Evolutionary conservation across 345 rosid species (phyloP), one percentile per base, ranked within the genome.

Genomic region (Excoecaria agallocha): DNA sequence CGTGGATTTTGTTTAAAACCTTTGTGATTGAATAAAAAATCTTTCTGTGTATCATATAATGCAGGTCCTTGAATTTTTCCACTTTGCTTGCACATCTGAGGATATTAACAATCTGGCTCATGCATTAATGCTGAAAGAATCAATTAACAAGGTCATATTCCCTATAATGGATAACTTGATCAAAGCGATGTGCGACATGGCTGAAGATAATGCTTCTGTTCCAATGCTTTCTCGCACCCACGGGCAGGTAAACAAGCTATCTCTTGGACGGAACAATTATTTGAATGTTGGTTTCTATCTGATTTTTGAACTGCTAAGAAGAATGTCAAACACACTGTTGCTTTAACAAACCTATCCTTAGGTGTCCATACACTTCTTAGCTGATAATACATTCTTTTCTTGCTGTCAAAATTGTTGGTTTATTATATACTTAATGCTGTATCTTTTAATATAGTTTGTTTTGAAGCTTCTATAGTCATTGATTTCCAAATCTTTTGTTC

Each of bases 141-240:
- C 94, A 43, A 79, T 88, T 80, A 74, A 80, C 41, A 70, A 76
- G 0, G 94, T 91, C 65, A 80, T 93, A 69, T 79, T 89, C 77
- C 98, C 97, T 25, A 72, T 79, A 20, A 88, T 96, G 96, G 98
- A 89, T 79, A 73, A 87, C 73, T 76, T 93, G 82, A 89, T 90
- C 38, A 76, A 80, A 75, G 92, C 86, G 4, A 78, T 89, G 25
- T 82, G 86, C 78, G 72, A 79, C 10, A 77, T 90, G 83, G 93
- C 97, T 62, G 87, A 86, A 81, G 90, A 81, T 55, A 83, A 87
- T 82, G 96, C 97, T 0, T 70, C 83, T 3, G 56, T 88, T 77
- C 82, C 98, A 37, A 93, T 96, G 99, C 98, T 96, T 81, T 95
- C 98, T 70, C 90, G 94, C 73, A 93, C 98, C 59, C 99, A 95